Base-by-base conservation (phyloP, 208 protist genomes). In the Plasmodiophora brassicae region DNA sequence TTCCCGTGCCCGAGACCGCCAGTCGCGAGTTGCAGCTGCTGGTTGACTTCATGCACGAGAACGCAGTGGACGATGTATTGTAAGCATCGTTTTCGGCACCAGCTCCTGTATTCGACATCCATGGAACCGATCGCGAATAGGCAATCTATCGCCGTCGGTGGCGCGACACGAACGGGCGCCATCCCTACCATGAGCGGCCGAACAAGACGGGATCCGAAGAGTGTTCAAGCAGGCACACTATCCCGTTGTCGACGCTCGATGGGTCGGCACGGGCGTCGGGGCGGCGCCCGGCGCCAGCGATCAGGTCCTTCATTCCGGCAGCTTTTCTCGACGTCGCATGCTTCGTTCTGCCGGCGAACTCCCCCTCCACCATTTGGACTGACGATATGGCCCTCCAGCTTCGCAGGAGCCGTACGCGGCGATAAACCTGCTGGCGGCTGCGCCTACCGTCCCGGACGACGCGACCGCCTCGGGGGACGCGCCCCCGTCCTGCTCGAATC, bases 211-310 rank as follows among this genome's bases (percentile, higher is more conserved):
- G 10, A 86, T 86, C 84, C 10, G 14, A 5, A 65, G 14, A 14
- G 43, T 86, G 84, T 5, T 86, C 84, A 5, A 86, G 45, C n/a
- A 86, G 43, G 44, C 84, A 86, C n/a, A 44, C 1, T 14, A 86
- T 36, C 50, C 43, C 28, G n/a, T 86, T 36, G 5, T 86, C 84
- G 1, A 86, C 28, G 5, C 28, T 54, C 5, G 36, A n/a, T 14
- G 36, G 10, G 28, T 5, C 10, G n/a, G 28, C 84, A 44, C 46
- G 35, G n/a, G 28, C 28, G 10, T 57, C n/a, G 14, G 50, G 35
- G 14, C 71, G 14, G 1, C 25, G 84, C 35, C 1, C 28, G 10
- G 10, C 28, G 28, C 43, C 1, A 8, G 43, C n/a, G n/a, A 86
- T 57, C 5, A 38, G 10, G n/a, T n/a, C n/a, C n/a, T n/a, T n/a